Conservation (phyloP, 192 early-diverging fungal genomes). For the Podila minutissima region DNA sequence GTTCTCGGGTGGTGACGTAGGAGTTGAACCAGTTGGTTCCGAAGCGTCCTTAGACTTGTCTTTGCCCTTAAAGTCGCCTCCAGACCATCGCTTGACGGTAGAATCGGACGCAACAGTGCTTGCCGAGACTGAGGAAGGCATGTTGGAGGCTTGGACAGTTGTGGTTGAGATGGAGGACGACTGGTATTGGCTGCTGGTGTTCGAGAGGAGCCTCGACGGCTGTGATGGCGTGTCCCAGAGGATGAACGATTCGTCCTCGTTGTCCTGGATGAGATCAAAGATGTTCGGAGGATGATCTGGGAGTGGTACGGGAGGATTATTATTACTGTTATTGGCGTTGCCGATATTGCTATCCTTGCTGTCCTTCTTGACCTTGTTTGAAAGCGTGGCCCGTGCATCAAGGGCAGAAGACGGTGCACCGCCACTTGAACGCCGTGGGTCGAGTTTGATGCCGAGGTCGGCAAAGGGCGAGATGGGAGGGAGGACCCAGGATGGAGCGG, state of each 20-base stretch:
- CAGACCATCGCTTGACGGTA: conserved; percentile 29
- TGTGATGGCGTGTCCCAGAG: conserved; percentile 24
- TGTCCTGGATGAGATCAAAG: conserved; percentile 34
- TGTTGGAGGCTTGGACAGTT: neutral
- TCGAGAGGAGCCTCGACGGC: neutral
- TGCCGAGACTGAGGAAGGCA: conserved; percentile 3
- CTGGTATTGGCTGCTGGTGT: neutral
- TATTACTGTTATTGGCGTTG: neutral
- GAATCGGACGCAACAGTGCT: conserved; percentile 3
- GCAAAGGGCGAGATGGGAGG: conserved; percentile 41
- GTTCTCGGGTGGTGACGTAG: neutral
- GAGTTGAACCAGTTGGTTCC: neutral
- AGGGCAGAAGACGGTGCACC: neutral
- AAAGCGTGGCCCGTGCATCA: neutral
- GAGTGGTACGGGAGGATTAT: neutral
- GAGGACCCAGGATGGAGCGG: conserved; percentile 16
- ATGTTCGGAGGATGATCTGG: conserved; percentile 18
- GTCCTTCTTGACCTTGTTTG: no score
- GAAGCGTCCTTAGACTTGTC: conserved; percentile 16
- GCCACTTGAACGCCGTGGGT: conserved; percentile 5
- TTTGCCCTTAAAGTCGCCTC: conserved; percentile 10
- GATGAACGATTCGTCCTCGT: conserved; percentile 40
- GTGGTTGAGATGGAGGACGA: neutral
- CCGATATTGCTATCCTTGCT: neutral
- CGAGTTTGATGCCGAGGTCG: conserved; percentile 35